phyloP scores from a whole-genome alignment of 495 filamentous ascomycete species.

The Durotheca rogersii region DNA sequence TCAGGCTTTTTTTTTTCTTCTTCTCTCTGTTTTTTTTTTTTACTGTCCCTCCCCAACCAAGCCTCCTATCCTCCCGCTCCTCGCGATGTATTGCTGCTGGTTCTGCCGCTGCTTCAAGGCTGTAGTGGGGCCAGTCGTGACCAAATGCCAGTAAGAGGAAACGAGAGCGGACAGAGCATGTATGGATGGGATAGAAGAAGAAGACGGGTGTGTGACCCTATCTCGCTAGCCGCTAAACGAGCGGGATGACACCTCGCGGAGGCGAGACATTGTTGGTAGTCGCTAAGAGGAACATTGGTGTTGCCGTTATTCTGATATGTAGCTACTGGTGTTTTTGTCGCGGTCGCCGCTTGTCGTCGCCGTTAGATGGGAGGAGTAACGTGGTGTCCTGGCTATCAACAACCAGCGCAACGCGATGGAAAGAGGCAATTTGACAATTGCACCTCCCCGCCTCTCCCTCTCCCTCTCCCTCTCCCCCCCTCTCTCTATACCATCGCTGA shows the following conservation, averaged over 20 bases:
- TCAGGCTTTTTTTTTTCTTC: slow-evolving; percentile 1
- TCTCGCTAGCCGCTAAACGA: background rate
- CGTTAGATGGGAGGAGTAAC: too few relatives aligned
- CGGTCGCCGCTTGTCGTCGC: too few relatives aligned
- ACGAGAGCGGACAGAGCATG: background rate
- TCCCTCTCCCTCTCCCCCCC: too few relatives aligned
- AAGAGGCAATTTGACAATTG: too few relatives aligned
- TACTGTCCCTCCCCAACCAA: background rate
- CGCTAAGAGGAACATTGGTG: slow-evolving; percentile 21
- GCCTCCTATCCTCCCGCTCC: background rate
- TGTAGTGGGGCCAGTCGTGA: too few relatives aligned
- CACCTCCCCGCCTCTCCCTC: too few relatives aligned
- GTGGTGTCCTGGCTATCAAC: too few relatives aligned
- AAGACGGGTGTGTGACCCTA: background rate
- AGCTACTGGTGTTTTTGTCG: too few relatives aligned
- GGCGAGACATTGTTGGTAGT: too few relatives aligned
- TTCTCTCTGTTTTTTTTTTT: slow-evolving; percentile 1
- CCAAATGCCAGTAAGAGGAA: background rate
- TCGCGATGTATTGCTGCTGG: slow-evolving; percentile 9
- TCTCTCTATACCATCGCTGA: too few relatives aligned
- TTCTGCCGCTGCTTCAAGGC: slow-evolving; percentile 20
- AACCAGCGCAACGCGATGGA: too few relatives aligned
- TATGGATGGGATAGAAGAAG: background rate
- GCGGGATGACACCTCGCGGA: too few relatives aligned
- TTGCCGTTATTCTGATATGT: background rate